Evolutionary conservation across 805 yeast species (phyloP).

Genomic region (Grigorovia yakushimaensis): DNA sequence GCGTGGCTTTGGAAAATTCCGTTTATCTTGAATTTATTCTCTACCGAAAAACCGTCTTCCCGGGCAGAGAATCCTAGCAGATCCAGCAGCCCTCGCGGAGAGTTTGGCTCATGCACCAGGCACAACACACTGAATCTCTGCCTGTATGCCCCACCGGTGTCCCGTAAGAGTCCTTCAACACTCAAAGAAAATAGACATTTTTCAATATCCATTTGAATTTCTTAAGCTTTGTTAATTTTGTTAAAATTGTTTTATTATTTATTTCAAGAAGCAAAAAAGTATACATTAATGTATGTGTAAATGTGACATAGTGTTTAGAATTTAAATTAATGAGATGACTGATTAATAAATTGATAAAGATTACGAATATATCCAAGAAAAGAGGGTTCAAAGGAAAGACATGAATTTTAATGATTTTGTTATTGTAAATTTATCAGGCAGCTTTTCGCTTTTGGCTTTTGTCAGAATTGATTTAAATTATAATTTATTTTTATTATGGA

Average conservation of each 20-base stretch:
- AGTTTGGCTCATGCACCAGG: no score
- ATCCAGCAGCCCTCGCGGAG: not conserved
- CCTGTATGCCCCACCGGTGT: not conserved
- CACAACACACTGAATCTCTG: no score
- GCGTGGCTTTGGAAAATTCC: no score
- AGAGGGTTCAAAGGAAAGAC: no score
- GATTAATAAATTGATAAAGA: not conserved
- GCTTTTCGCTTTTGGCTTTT: no score
- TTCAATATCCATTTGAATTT: not conserved
- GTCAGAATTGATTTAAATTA: not conserved
- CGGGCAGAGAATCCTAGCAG: no score
- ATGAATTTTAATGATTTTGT: no score
- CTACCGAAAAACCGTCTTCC: no score
- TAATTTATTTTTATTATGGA: not conserved
- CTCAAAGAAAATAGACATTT: not conserved
- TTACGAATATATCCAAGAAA: no score
- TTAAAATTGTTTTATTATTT: not conserved
- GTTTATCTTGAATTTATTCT: no score
- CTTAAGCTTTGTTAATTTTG: not conserved
- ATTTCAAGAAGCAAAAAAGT: conserved; percentile 8
- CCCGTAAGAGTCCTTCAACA: not conserved
- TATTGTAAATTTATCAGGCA: not conserved
- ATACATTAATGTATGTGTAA: conserved; percentile 13
- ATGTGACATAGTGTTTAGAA: not conserved
- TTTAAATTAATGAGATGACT: no score